A percentile compares a stretch with the other conserved stretches of the same genome.
Evolutionary conservation across 176 grass and related monocot genomes (phyloP).

Genomic region (Sorghum bicolor): Sorghum_bicolor_NCBIv3 NC_012875.2:1245001-1245500

Average conservation of each 20-base stretch:
- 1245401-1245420: constrained; percentile 21
- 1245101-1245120: constrained; percentile 68
- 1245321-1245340: constrained; percentile 50
- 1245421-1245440: constrained; percentile 43
- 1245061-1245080: constrained; percentile 58
- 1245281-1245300: constrained; percentile 28
- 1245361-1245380: constrained; percentile 38
- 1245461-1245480: constrained; percentile 58
- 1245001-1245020: constrained; percentile 90
- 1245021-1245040: constrained; percentile 73
- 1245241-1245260: constrained; percentile 79
- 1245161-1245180: constrained; percentile 61
- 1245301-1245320: constrained; percentile 18
- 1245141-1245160: constrained; percentile 61
- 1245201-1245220: constrained; percentile 60
- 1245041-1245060: constrained; percentile 66
- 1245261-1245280: constrained; percentile 34
- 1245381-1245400: constrained; percentile 40
- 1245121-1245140: constrained; percentile 74
- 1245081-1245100: constrained; percentile 60
- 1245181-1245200: constrained; percentile 51
- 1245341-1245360: constrained; percentile 71
- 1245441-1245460: constrained; percentile 35
- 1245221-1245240: constrained; percentile 75
- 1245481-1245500: constrained; percentile 90